Evolutionary conservation across 768 basidiomycete species (phyloP).

Genomic region (Sarcodon sp.): DNA sequence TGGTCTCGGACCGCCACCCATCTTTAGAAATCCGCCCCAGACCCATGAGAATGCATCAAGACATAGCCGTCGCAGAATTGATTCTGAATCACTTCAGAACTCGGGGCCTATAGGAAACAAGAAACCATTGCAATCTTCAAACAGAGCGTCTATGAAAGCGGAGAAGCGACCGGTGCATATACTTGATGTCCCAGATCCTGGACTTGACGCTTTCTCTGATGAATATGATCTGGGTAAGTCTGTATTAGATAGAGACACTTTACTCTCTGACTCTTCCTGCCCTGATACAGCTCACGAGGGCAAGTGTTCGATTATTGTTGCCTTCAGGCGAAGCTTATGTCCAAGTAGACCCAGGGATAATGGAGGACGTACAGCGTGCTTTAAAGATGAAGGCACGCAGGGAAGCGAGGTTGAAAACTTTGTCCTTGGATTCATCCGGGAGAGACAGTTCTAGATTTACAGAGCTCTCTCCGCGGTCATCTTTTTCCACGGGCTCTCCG

Average conservation of each 20-base stretch:
- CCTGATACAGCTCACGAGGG: constrained; percentile 57
- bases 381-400: constrained; percentile 61
- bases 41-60: background rate
- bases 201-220: constrained; percentile 37
- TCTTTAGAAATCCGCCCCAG: constrained; percentile 5
- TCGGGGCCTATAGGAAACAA: too few species aligned
- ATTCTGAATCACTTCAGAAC: background rate
- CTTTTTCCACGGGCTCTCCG: constrained; percentile 19
- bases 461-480: constrained; percentile 15
- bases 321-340: constrained; percentile 1
- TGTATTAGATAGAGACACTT: background rate
- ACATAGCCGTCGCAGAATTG: background rate
- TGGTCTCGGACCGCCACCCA: constrained; percentile 16
- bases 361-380: constrained; percentile 72
- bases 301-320: constrained; percentile 17
- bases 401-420: constrained; percentile 43
- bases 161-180: constrained; percentile 1
- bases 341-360: constrained; percentile 54
- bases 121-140: background rate
- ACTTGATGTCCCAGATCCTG: constrained; percentile 9
- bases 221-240: constrained; percentile 69
- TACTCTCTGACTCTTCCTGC: constrained; percentile 1
- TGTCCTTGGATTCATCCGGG: constrained; percentile 6
- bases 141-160: background rate
- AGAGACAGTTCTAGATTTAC: constrained; percentile 11